These are phyloP conservation scores for Pisolithus albus DNA, from an alignment of 768 basidiomycete species.

Conservation along the genomic window DNA sequence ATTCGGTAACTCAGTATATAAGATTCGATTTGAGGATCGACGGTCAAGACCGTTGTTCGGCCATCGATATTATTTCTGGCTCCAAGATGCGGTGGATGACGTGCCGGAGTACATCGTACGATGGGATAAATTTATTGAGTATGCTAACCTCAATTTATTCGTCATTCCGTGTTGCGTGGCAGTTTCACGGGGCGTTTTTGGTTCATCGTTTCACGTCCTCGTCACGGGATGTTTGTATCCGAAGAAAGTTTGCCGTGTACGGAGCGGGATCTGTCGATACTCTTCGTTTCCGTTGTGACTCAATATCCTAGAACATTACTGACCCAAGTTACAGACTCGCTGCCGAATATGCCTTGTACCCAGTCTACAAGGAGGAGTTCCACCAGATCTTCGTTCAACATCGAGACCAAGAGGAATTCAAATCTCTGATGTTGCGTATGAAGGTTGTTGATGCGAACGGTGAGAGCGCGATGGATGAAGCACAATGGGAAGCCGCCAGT, in stretches of 20 bases:
- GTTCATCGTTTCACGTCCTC: not conserved
- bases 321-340: constrained; percentile 57
- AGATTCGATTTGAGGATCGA: constrained; percentile 76
- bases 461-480: constrained; percentile 87
- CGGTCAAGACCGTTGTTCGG: constrained; percentile 64
- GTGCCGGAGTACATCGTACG: constrained; percentile 97
- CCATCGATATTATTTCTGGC: constrained; percentile 90
- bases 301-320: constrained; percentile 4
- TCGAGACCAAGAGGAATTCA: constrained; percentile 71
- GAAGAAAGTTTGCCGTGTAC: not conserved
- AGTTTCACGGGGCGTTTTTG: not conserved
- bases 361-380: constrained; percentile 81
- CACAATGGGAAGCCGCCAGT: constrained; percentile 99
- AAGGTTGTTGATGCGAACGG: constrained; percentile 82
- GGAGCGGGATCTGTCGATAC: not conserved
- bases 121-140: constrained; percentile 91
- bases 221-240: not conserved
- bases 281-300: not conserved
- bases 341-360: constrained; percentile 66
- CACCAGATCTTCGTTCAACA: constrained; percentile 84
- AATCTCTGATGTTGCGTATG: constrained; percentile 82
- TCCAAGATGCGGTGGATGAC: constrained; percentile 92
- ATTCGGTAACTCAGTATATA: constrained; percentile 90
- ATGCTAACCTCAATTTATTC: constrained; percentile 17
- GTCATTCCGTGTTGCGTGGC: not conserved